A percentile compares a stretch with the other conserved stretches of the same genome.
Conservation (phyloP, 805 yeast species). For the Tetrapisispora fleetii region DNA sequence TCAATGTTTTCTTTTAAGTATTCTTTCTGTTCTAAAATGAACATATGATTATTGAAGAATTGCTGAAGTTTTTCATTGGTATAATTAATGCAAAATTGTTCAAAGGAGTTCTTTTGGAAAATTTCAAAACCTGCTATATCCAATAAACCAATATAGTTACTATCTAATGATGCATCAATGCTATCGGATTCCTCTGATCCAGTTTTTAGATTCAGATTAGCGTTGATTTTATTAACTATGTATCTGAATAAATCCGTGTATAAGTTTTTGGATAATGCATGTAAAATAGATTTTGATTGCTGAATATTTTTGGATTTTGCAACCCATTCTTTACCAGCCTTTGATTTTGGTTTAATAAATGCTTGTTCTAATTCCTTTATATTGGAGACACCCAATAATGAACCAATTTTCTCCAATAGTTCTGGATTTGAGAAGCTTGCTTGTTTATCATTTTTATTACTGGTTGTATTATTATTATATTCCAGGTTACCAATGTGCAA, state of each 20-base stretch:
- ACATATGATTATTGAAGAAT: constrained; percentile 95
- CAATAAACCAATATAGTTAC: constrained; percentile 77
- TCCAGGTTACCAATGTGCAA: constrained; percentile 80
- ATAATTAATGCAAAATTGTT: constrained; percentile 93
- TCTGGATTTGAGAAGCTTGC: constrained; percentile 45
- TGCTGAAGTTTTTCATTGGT: constrained; percentile 97
- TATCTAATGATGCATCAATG: not conserved
- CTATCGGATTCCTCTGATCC: not conserved
- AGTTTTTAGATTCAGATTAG: constrained; percentile 37
- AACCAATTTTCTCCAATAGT: constrained; percentile 36
- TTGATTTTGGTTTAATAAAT: constrained; percentile 70
- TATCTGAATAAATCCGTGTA: constrained; percentile 77
- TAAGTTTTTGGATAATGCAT: constrained; percentile 77
- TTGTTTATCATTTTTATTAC: constrained; percentile 47
- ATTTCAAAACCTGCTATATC: constrained; percentile 99
- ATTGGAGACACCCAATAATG: constrained; percentile 52
- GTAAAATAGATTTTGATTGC: constrained; percentile 73
- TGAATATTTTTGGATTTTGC: constrained; percentile 66
- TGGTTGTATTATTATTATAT: constrained; percentile 39
- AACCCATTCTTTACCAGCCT: constrained; percentile 83
- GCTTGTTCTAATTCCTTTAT: constrained; percentile 44
- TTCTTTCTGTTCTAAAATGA: constrained; percentile 94
- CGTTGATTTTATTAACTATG: constrained; percentile 68
- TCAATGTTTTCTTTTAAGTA: constrained; percentile 87
- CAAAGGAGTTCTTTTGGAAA: constrained; percentile 87